Conservation (phyloP, 306 rosid genomes). For the Malus sieversii region DNA sequence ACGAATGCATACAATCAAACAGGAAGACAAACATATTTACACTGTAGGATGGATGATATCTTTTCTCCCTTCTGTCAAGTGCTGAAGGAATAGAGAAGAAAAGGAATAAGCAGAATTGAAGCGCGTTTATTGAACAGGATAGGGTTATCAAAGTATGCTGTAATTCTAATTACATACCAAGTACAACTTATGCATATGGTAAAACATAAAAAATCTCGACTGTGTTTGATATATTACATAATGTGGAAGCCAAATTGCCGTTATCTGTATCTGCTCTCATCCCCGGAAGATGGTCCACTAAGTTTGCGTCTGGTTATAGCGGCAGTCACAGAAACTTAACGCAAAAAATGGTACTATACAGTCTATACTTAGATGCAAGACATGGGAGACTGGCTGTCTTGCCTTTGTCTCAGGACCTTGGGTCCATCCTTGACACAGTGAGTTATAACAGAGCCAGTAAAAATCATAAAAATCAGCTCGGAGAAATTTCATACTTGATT, state of each 20-base stretch:
- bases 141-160: background rate
- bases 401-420: constrained; percentile 19
- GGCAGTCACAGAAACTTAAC: constrained; percentile 16
- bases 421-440: constrained; percentile 25
- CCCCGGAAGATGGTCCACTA: constrained; percentile 11
- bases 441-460: constrained; percentile 14
- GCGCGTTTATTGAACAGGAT: background rate
- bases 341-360: constrained; percentile 21
- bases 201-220: constrained; percentile 14
- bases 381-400: constrained; percentile 9
- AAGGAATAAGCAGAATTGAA: background rate
- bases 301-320: constrained; percentile 14
- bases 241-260: constrained; percentile 16
- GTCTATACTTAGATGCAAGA: constrained; percentile 20
- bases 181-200: constrained; percentile 4
- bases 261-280: constrained; percentile 25
- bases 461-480: constrained; percentile 21
- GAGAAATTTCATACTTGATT: constrained; percentile 25
- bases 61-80: background rate
- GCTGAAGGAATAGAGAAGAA: background rate
- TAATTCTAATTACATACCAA: constrained; percentile 16
- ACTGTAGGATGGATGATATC: background rate
- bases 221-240: constrained; percentile 26
- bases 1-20: background rate
- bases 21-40: background rate